Conservation (phyloP, 1,139 yeast genomes). For the Yamadazyma triangularis region DNA sequence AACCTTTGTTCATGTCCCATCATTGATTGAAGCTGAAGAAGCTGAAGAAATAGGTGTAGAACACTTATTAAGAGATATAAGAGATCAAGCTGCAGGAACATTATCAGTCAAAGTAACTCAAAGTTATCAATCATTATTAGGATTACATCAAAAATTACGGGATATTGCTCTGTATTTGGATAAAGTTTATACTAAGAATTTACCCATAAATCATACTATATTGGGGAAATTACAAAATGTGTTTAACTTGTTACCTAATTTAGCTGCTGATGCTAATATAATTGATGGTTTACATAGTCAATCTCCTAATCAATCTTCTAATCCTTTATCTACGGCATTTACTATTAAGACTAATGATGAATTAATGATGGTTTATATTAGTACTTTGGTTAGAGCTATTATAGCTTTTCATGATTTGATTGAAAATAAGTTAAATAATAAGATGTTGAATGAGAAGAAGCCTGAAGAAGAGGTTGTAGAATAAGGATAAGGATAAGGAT, state of each 20-base stretch:
- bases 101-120: slow-evolving; percentile 82
- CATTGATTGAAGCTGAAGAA: slow-evolving; percentile 93
- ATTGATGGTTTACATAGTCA: slow-evolving; percentile 9
- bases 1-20: slow-evolving; percentile 91
- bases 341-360: slow-evolving; percentile 94
- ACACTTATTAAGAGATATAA: slow-evolving; percentile 86
- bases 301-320: slow-evolving; percentile 20
- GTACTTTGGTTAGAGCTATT: slow-evolving; percentile 87
- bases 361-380: slow-evolving; percentile 86
- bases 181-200: slow-evolving; percentile 62
- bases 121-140: slow-evolving; percentile 83
- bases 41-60: slow-evolving; percentile 99
- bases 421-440: slow-evolving; percentile 89
- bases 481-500: slow-evolving; percentile 60
- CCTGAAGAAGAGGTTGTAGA: slow-evolving; percentile 5
- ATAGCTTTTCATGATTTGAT: slow-evolving; percentile 96
- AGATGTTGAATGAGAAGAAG: slow-evolving; percentile 43
- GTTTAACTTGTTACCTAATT: slow-evolving; percentile 86
- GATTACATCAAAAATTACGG: slow-evolving; percentile 73
- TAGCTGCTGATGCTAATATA: slow-evolving; percentile 27
- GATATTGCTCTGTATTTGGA: slow-evolving; percentile 79
- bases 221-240: slow-evolving; percentile 93
- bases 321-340: slow-evolving; percentile 71
- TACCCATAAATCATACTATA: slow-evolving; percentile 88
- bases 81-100: slow-evolving; percentile 96